These are phyloP conservation scores for Globisporangium viniferum DNA, from an alignment of 352 stramenopile species.

Conservation along the genomic window DNA sequence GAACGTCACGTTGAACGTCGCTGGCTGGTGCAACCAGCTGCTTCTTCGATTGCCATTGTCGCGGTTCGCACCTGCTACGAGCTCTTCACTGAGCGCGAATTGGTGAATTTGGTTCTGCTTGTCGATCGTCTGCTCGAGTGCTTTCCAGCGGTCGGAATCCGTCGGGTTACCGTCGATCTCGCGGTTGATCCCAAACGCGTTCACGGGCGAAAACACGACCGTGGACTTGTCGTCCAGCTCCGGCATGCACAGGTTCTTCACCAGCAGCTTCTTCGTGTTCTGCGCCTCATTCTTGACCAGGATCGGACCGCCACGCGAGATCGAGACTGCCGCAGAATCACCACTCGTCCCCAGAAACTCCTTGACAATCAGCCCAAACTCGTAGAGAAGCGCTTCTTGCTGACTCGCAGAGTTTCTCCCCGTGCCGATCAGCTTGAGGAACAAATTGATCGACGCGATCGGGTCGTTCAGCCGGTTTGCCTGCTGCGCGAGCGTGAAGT, in stretches of 20 bases:
- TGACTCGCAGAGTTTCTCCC: conserved; percentile 79
- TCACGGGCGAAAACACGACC: conserved; percentile 74
- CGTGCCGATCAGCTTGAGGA: conserved; percentile 83
- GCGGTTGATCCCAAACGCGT: conserved; percentile 64
- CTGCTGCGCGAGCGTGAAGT: conserved; percentile 82
- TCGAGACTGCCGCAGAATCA: conserved; percentile 25
- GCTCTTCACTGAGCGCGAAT: conserved; percentile 28
- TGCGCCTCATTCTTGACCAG: conserved; percentile 18
- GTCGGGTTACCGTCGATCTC: conserved; percentile 64
- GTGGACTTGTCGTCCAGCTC: conserved; percentile 82
- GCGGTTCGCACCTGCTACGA: not conserved
- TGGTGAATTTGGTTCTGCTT: conserved; percentile 69
- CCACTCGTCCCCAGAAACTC: conserved; percentile 49
- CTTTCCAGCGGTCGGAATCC: conserved; percentile 58
- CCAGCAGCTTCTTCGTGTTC: conserved; percentile 49
- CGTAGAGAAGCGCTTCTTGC: conserved; percentile 77
- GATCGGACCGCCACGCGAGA: conserved; percentile 28
- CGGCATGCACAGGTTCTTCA: conserved; percentile 73
- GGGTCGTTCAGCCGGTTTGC: conserved; percentile 72
- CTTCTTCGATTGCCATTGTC: conserved; percentile 3
- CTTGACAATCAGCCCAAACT: conserved; percentile 85
- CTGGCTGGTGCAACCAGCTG: conserved; percentile 51
- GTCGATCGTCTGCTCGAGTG: conserved; percentile 47
- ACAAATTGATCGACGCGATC: conserved; percentile 81
- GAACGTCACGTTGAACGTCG: conserved; percentile 51